A percentile compares a stretch with the other conserved stretches of the same genome.
Evolutionary conservation across 1,284 basidiomycete genomes (phyloP).

Genomic region (Cryptococcus depauperatus): DNA sequence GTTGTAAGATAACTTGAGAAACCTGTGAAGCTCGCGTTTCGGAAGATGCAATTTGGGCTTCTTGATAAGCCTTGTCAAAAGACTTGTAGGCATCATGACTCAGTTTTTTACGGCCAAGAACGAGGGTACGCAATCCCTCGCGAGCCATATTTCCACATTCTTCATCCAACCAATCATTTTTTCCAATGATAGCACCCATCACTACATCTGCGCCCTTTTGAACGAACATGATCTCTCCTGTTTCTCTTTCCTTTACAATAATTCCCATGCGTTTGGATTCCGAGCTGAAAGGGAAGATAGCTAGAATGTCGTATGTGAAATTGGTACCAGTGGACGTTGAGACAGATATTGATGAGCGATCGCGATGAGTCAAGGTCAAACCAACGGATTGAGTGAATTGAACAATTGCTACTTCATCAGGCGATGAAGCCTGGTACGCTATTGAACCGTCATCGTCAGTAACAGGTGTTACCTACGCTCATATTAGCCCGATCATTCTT

Average conservation of each 20-base stretch:
- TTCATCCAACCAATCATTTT: slow-evolving; percentile 98
- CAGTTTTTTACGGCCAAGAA: slow-evolving; percentile 76
- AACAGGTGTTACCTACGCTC: slow-evolving; percentile 78
- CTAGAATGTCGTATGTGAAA: slow-evolving; percentile 74
- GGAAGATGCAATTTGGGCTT: slow-evolving; percentile 61
- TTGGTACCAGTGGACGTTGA: slow-evolving; percentile 58
- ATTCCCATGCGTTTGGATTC: slow-evolving; percentile 99
- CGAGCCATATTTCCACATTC: slow-evolving; percentile 98
- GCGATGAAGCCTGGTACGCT: slow-evolving; percentile 96
- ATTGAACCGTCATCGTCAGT: slow-evolving; percentile 85
- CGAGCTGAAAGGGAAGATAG: slow-evolving; percentile 95
- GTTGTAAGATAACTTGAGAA: slow-evolving; percentile 61
- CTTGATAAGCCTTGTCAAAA: slow-evolving; percentile 69
- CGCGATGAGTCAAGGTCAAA: slow-evolving; percentile 74
- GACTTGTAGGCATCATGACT: slow-evolving; percentile 60
- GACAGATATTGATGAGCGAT: slow-evolving; percentile 76
- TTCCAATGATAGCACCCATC: slow-evolving; percentile 87
- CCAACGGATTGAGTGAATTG: slow-evolving; percentile 94
- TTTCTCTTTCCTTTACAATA: slow-evolving; percentile 68
- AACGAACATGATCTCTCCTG: slow-evolving; percentile 76
- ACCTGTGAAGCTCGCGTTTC: slow-evolving; percentile 77
- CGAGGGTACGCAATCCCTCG: slow-evolving; percentile 89
- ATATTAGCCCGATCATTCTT: background rate
- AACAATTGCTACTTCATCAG: slow-evolving; percentile 99
- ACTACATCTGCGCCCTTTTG: slow-evolving; percentile 98